A percentile compares a stretch with the other conserved stretches of the same genome.
phyloP scores from a whole-genome alignment of 2,329 filamentous ascomycete genomes.

The Lachnellula cervina region DNA sequence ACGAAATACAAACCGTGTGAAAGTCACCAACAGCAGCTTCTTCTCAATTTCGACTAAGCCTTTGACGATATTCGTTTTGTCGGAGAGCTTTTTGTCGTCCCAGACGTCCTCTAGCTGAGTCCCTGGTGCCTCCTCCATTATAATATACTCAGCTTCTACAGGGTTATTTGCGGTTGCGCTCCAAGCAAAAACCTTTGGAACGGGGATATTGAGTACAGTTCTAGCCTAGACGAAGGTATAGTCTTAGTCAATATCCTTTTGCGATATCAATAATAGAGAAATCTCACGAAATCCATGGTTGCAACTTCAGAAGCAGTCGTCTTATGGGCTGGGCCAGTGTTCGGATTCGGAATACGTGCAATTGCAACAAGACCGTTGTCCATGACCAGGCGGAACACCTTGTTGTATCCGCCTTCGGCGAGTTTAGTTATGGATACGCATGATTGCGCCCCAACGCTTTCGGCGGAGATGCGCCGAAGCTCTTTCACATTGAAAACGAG shows the following conservation, averaged over 20 bases:
- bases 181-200: conserved; percentile 20
- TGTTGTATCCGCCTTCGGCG: conserved; percentile 36
- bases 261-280: not conserved
- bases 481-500: conserved; percentile 30
- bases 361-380: conserved; percentile 27
- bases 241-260: not conserved
- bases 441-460: conserved; percentile 26
- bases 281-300: conserved; percentile 25
- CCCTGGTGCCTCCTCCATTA: conserved; percentile 36
- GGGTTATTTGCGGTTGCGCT: conserved; percentile 20
- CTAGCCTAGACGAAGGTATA: conserved; percentile 11
- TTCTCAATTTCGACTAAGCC: conserved; percentile 34
- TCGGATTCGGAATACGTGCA: conserved; percentile 21
- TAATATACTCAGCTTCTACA: conserved; percentile 34
- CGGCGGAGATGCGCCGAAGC: conserved; percentile 31
- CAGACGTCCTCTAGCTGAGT: conserved; percentile 28
- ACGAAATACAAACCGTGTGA: conserved; percentile 29
- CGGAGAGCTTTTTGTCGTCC: conserved; percentile 25
- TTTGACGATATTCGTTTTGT: conserved; percentile 30
- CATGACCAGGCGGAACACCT: conserved; percentile 33
- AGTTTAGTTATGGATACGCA: conserved; percentile 36
- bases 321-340: conserved; percentile 15
- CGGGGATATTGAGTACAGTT: conserved; percentile 18
- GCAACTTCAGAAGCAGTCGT: conserved; percentile 25
- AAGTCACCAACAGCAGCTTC: conserved; percentile 34